A percentile compares a stretch with the other conserved stretches of the same genome.
These are phyloP conservation scores for Phtheirospermum japonicum DNA, from an alignment of 257 asterid species.

Conservation along the genomic window DNA sequence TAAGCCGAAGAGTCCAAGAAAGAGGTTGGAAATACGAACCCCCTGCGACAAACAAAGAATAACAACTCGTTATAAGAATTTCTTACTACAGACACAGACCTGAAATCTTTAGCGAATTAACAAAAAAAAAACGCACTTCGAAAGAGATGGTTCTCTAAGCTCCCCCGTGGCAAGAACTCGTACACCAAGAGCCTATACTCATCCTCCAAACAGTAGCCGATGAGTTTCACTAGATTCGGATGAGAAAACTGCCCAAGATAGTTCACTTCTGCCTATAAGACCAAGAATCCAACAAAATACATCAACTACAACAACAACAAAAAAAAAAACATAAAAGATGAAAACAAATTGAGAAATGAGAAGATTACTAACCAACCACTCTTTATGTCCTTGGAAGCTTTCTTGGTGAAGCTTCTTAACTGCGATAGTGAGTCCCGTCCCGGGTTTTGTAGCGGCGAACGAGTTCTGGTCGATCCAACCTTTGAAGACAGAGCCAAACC, in stretches of 20 bases:
- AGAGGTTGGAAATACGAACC: slow-evolving; percentile 94
- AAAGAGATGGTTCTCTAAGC: slow-evolving; percentile 69
- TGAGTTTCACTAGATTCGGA: slow-evolving; percentile 56
- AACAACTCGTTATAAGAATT: slow-evolving; percentile 9
- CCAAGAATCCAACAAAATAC: slow-evolving; percentile 1
- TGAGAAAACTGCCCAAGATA: slow-evolving; percentile 58
- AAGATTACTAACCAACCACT: slow-evolving; percentile 57
- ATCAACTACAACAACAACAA: not conserved
- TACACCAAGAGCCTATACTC: slow-evolving; percentile 54
- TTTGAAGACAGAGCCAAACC: slow-evolving; percentile 82
- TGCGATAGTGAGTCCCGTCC: slow-evolving; percentile 71
- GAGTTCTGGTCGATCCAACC: slow-evolving; percentile 86
- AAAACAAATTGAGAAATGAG: not conserved
- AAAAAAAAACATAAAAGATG: slow-evolving; percentile 8
- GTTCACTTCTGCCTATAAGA: slow-evolving; percentile 53
- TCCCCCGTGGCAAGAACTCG: slow-evolving; percentile 63
- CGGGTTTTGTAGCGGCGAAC: slow-evolving; percentile 64
- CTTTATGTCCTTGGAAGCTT: slow-evolving; percentile 75
- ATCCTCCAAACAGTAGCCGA: slow-evolving; percentile 67
- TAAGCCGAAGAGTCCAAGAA: slow-evolving; percentile 83
- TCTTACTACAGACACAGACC: not conserved
- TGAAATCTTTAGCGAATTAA: slow-evolving; percentile 1
- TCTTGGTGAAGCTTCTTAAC: slow-evolving; percentile 77
- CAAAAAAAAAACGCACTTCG: slow-evolving; percentile 49
- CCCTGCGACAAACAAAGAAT: slow-evolving; percentile 41